These are phyloP conservation scores for Striga asiatica DNA, from an alignment of 257 asterid species.

Conservation along the genomic window DNA sequence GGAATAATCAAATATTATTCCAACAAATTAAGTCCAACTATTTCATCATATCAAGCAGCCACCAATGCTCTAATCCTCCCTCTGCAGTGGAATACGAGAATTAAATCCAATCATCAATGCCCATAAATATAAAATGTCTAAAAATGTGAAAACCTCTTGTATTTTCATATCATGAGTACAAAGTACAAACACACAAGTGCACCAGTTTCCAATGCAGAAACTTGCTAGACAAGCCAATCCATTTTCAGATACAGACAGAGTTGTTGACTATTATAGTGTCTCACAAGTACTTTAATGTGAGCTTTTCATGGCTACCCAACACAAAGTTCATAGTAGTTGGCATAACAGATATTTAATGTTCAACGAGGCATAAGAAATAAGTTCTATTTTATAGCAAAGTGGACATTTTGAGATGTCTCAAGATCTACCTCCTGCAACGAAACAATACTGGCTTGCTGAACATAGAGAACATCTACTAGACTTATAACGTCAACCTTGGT, in stretches of 20 bases:
- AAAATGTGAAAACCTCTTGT: not conserved
- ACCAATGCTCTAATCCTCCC: not conserved
- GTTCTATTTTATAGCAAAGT: not conserved
- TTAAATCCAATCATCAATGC: not conserved
- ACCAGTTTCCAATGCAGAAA: not conserved
- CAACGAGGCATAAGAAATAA: not conserved
- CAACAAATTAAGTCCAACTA: not conserved
- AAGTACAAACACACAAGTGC: slow-evolving; percentile 7
- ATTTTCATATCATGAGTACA: not conserved
- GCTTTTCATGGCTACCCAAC: not conserved
- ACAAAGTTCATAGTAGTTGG: not conserved
- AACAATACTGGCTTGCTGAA: not conserved
- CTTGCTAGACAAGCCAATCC: not conserved
- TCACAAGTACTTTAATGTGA: not conserved
- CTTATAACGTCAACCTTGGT: too few species aligned
- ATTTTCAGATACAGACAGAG: not conserved
- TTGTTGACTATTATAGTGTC: too few species aligned
- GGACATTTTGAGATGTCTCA: not conserved
- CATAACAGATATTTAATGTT: not conserved
- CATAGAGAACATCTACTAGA: not conserved
- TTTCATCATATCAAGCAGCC: not conserved
- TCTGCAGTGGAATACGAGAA: not conserved
- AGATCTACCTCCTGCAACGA: not conserved
- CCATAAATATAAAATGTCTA: not conserved
- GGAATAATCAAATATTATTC: not conserved